Percentiles rank a stretch among this genome's conserved stretches.
Evolutionary conservation across 352 stramenopile genomes (phyloP).

Genomic region (Pythium oligandrum): DNA sequence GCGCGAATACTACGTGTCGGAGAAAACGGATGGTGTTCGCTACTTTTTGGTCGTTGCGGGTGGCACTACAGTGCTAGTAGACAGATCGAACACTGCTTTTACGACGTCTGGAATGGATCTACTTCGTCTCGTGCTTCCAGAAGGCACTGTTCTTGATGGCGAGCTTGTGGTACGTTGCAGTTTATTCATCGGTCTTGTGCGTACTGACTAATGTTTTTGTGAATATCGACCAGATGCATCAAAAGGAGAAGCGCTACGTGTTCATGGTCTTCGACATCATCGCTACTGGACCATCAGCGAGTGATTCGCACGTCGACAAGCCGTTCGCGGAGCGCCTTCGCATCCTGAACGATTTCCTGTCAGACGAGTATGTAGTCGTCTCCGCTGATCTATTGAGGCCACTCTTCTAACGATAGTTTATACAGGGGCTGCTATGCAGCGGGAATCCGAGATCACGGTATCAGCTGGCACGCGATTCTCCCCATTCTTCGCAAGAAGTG

Average conservation of each 20-base stretch:
- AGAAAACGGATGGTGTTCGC: conserved; percentile 90
- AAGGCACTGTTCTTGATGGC: conserved; percentile 87
- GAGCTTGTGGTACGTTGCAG: conserved; percentile 72
- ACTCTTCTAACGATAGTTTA: not conserved
- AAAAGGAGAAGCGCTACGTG: conserved; percentile 78
- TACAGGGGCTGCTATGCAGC: conserved; percentile 63
- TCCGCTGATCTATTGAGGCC: too few relatives aligned
- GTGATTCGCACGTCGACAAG: conserved; percentile 76
- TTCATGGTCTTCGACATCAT: conserved; percentile 92
- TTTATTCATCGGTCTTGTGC: conserved; percentile 1
- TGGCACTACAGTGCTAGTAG: conserved; percentile 60
- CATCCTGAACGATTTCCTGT: conserved; percentile 82
- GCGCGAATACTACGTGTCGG: conserved; percentile 84
- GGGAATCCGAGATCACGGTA: conserved; percentile 56
- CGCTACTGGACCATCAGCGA: conserved; percentile 55
- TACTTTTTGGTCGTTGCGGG: conserved; percentile 87
- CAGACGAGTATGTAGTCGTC: conserved; percentile 57
- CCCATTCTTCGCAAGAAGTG: conserved; percentile 82
- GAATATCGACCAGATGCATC: conserved; percentile 48
- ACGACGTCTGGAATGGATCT: conserved; percentile 73
- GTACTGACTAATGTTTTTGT: conserved; percentile 3
- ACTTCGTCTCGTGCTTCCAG: conserved; percentile 71
- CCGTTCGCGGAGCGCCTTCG: conserved; percentile 73
- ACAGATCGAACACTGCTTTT: conserved; percentile 78
- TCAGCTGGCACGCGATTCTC: conserved; percentile 65